Evolutionary conservation across 1,284 basidiomycete species (phyloP).

Genomic region (Stereum hirsutum): DNA sequence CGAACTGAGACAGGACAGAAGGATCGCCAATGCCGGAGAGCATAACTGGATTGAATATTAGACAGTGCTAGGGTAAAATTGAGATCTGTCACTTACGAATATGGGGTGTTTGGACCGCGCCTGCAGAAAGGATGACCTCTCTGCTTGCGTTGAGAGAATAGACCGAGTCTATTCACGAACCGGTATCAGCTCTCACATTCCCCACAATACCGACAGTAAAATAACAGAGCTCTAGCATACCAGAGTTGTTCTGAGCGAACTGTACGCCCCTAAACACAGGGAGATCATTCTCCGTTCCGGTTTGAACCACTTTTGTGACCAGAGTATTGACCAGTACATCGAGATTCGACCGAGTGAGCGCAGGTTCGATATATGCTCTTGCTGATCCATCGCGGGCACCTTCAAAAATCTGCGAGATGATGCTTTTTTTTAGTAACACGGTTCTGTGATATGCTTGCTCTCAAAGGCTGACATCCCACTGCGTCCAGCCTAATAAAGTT

Average conservation of each 20-base stretch:
- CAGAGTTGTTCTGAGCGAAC: constrained; percentile 15
- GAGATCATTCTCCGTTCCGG: constrained; percentile 9
- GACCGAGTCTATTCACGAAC: constrained; percentile 10
- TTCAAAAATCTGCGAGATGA: too few relatives aligned
- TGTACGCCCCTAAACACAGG: constrained; percentile 23
- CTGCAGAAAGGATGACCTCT: constrained; percentile 25
- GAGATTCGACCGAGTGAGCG: constrained; percentile 25
- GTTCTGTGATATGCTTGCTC: too few relatives aligned
- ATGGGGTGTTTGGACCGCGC: constrained; percentile 28
- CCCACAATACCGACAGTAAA: not conserved
- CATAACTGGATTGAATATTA: too few relatives aligned
- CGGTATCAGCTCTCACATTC: not conserved
- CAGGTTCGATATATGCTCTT: constrained; percentile 26
- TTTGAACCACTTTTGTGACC: constrained; percentile 28
- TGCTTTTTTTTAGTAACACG: too few relatives aligned
- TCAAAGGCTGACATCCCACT: too few relatives aligned
- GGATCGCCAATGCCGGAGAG: constrained; percentile 32
- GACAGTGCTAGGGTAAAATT: too few relatives aligned
- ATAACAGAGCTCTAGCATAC: constrained; percentile 8
- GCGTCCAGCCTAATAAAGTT: too few relatives aligned
- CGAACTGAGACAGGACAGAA: constrained; percentile 17
- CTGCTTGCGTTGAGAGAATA: constrained; percentile 14
- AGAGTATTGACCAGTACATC: constrained; percentile 31
- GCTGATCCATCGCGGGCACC: constrained; percentile 26
- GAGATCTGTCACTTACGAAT: too few relatives aligned